Percentiles rank a stretch among this genome's conserved stretches.
Conservation (phyloP, 1,139 yeast species). For the Arxiozyma telluris region DNA sequence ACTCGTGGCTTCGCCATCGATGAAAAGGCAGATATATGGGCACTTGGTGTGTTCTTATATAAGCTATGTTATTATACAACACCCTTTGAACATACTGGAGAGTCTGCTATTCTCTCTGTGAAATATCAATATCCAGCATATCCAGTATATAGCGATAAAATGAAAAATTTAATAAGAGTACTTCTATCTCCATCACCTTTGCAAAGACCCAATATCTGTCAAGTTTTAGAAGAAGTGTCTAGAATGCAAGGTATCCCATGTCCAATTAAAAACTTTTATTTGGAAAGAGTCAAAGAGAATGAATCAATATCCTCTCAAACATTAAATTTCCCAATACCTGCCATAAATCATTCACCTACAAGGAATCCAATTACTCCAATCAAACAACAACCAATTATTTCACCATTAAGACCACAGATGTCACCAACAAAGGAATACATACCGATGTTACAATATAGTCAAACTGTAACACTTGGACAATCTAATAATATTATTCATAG, state of each 20-base stretch:
- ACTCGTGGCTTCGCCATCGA: constrained; percentile 60
- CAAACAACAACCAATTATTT: neutral
- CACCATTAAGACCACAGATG: constrained; percentile 5
- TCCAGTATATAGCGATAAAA: constrained; percentile 39
- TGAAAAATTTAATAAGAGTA: constrained; percentile 54
- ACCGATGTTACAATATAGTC: neutral
- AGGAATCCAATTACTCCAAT: constrained; percentile 1
- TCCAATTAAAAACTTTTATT: constrained; percentile 37
- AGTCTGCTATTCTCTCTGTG: constrained; percentile 62
- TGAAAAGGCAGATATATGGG: constrained; percentile 77
- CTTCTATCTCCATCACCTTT: constrained; percentile 63
- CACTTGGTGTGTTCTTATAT: constrained; percentile 66
- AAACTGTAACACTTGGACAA: neutral
- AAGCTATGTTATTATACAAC: constrained; percentile 72
- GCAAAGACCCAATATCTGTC: constrained; percentile 63
- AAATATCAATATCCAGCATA: constrained; percentile 48
- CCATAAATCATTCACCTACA: neutral
- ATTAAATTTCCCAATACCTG: neutral
- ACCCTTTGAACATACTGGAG: constrained; percentile 68
- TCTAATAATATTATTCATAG: neutral
- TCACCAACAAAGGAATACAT: constrained; percentile 1
- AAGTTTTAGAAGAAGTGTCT: constrained; percentile 58
- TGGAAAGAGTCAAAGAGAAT: constrained; percentile 16
- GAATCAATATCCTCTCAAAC: neutral
- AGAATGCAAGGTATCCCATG: constrained; percentile 47